Base-by-base conservation (phyloP, 2,329 filamentous ascomycete species). In the Colletotrichum tamarilloi region DNA sequence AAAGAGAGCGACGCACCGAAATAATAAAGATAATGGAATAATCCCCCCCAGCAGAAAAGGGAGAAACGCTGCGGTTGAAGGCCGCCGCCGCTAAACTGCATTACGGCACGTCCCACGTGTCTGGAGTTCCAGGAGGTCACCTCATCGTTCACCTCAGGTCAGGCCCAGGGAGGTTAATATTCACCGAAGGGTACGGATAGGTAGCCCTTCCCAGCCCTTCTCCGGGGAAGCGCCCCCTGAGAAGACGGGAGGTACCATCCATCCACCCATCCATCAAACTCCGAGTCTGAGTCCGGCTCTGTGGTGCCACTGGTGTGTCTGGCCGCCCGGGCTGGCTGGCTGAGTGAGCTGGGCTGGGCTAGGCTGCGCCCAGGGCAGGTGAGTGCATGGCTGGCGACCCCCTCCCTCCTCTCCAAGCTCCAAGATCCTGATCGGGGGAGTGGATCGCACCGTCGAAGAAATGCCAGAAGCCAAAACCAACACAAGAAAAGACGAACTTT, bases 401-500 rank as follows among this genome's bases (percentile, higher is more conserved):
- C 67, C 42, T 49, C 42, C 38, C 38, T 49, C 19, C 42, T 22
- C 42, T 49, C 42, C 19, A 49, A 49, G 42, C 42, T 49, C 42
- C 67, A 63, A 73, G 70, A 70, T 73, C 59, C 67, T 73, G 60
- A 73, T 70, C 67, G 70, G 60, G 66, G 70, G 66, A 62, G 70
- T 73, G 70, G 70, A 73, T 73, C 60, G 60, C 70, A 62, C 46
- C 60, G 67, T 70, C 60, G 70, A 73, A 73, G 59, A 72, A 68
- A 72, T 72, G 69, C 69, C 69, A 72, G 69, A 71, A 71, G 53
- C 58, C 69, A 70, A 73, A 70, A 62, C 66, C 70, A 70, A 73
- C 38, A 8, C 67, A 62, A 73, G 70, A 73, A 73, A 73, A 65
- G 70, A 73, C 70, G 70, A 73, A 73, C 70, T 73, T 73, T 73